phyloP scores from a whole-genome alignment of 2,329 filamentous ascomycete species.

The Canariomyces notabilis region DNA sequence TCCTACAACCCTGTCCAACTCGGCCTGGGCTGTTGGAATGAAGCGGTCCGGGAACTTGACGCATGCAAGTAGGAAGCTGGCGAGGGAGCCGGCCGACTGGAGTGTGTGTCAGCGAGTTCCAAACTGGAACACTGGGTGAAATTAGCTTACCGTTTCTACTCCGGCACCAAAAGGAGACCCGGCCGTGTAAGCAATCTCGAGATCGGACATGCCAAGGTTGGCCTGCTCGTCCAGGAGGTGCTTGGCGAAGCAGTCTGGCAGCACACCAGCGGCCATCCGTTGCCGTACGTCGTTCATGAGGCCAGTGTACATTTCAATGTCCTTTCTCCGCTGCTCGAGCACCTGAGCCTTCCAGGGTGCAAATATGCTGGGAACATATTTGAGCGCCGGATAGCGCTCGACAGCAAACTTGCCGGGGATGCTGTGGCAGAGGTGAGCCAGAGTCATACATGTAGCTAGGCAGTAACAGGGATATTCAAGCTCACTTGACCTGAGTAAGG shows the following conservation, averaged over 20 bases:
- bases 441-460: neutral
- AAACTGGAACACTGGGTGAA: neutral
- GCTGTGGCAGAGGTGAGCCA: conserved; percentile 9
- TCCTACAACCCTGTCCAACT: conserved; percentile 37
- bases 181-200: conserved; percentile 41
- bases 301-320: conserved; percentile 34
- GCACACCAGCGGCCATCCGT: conserved; percentile 28
- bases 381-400: conserved; percentile 37
- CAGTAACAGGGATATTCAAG: neutral
- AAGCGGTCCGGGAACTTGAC: conserved; percentile 45
- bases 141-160: conserved; percentile 36
- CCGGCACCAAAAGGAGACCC: conserved; percentile 43
- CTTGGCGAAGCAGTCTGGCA: conserved; percentile 39
- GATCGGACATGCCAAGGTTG: conserved; percentile 36
- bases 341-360: conserved; percentile 39
- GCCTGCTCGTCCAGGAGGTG: conserved; percentile 38
- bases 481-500: conserved; percentile 39
- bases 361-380: conserved; percentile 34
- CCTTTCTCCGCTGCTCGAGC: conserved; percentile 29
- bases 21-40: conserved; percentile 38
- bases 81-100: conserved; percentile 45
- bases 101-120: neutral
- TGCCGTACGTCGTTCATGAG: conserved; percentile 38
- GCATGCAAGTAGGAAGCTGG: conserved; percentile 49
- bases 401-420: conserved; percentile 37